Evolutionary conservation across 1,284 basidiomycete genomes (phyloP).

Genomic region (Hemileccinum hortonii): DNA sequence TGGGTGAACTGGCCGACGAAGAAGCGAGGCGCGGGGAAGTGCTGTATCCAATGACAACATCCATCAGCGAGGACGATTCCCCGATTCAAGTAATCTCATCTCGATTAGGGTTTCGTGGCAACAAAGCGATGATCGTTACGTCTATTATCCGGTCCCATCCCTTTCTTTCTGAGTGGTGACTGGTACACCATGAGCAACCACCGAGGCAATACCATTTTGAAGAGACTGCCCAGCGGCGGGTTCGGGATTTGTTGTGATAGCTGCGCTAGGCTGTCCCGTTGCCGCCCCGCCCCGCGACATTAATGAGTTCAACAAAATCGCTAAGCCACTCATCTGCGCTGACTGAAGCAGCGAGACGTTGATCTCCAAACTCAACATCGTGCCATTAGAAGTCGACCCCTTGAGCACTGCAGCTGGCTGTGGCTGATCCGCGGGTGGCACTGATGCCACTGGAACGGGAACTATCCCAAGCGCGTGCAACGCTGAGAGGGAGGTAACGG

Average conservation of each 20-base stretch:
- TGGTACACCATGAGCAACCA: slow-evolving; percentile 3
- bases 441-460: slow-evolving; percentile 60
- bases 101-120: slow-evolving; percentile 11
- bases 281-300: slow-evolving; percentile 39
- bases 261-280: slow-evolving; percentile 21
- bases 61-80: too few species aligned
- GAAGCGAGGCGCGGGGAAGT: too few species aligned
- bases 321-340: slow-evolving; percentile 70
- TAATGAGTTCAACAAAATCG: slow-evolving; percentile 66
- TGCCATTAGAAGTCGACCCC: slow-evolving; percentile 65
- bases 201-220: slow-evolving; percentile 20
- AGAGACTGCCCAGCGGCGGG: slow-evolving; percentile 13
- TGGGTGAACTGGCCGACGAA: too few species aligned
- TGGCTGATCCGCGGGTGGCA: slow-evolving; percentile 55
- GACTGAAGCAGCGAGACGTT: slow-evolving; percentile 68
- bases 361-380: slow-evolving; percentile 70
- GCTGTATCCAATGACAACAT: too few species aligned
- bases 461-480: slow-evolving; percentile 69
- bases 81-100: not conserved
- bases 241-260: slow-evolving; percentile 9
- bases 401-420: slow-evolving; percentile 69
- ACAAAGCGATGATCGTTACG: slow-evolving; percentile 13
- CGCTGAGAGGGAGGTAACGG: slow-evolving; percentile 65
- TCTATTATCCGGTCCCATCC: slow-evolving; percentile 28
- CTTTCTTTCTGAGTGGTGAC: slow-evolving; percentile 19